Evolutionary conservation across 345 rosid species (phyloP).

Genomic region (Eucalyptus marginata): DNA sequence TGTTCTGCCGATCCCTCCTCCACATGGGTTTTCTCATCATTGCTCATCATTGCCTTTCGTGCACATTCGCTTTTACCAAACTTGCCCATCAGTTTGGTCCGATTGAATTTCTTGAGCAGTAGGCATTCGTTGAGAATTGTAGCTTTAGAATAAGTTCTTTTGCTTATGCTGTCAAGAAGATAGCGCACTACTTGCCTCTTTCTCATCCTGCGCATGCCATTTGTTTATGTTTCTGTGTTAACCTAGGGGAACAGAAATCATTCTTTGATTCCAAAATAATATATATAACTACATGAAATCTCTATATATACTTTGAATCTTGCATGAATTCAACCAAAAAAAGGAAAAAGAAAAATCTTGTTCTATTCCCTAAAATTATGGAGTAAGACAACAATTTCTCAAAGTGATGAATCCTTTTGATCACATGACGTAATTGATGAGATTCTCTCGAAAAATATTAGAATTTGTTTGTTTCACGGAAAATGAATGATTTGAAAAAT

Average conservation of each 20-base stretch:
- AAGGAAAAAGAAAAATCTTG: neutral
- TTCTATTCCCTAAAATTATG: neutral
- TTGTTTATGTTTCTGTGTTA: neutral
- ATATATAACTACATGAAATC: neutral
- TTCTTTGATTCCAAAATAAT: neutral
- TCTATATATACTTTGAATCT: neutral
- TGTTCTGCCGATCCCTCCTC: neutral
- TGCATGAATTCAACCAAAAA: neutral
- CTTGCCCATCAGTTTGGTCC: neutral
- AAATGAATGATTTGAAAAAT: too few species aligned
- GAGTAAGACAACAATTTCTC: neutral
- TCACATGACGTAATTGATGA: rapidly evolving
- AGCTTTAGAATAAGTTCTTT: neutral
- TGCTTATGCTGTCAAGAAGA: neutral
- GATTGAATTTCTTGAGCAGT: neutral
- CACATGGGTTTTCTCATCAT: neutral
- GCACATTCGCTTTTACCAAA: neutral
- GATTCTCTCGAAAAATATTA: neutral
- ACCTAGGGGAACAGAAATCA: neutral
- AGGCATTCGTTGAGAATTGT: neutral
- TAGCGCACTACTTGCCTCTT: neutral
- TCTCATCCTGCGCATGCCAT: neutral
- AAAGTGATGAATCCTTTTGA: neutral
- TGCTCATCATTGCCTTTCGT: neutral
- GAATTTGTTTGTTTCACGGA: rapidly evolving